These are phyloP conservation scores for Pinus albicaulis DNA, from an alignment of 75 land plant species.

Conservation along the genomic window DNA sequence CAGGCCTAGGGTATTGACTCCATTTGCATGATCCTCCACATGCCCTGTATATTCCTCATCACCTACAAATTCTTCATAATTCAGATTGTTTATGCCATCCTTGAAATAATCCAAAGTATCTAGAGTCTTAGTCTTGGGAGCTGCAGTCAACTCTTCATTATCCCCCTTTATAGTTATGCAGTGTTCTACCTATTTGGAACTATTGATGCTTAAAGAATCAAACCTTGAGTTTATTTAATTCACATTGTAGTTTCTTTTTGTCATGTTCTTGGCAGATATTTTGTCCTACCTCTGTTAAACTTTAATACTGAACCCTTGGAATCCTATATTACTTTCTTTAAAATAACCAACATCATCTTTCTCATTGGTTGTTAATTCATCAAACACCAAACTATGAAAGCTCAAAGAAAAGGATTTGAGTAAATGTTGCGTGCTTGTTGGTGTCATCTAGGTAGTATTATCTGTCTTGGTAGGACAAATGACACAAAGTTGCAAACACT, in stretches of 20 bases:
- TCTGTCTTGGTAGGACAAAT: neutral
- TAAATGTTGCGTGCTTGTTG: too few species aligned
- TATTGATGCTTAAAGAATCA: conserved; percentile 35
- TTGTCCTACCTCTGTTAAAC: neutral
- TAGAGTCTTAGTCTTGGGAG: neutral
- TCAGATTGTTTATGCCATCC: conserved; percentile 15
- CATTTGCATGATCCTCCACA: neutral
- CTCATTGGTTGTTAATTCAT: neutral
- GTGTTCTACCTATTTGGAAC: neutral
- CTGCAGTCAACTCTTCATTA: neutral
- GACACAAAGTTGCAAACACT: neutral
- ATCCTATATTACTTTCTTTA: neutral
- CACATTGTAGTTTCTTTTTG: conserved; percentile 3
- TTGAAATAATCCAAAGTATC: conserved; percentile 1
- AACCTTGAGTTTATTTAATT: conserved; percentile 33
- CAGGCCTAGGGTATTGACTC: neutral
- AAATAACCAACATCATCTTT: neutral
- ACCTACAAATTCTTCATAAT: neutral
- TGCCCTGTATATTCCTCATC: neutral
- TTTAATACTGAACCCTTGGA: neutral
- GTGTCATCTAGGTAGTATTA: neutral
- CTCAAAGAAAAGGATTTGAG: too few species aligned
- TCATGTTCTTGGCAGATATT: neutral
- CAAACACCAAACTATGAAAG: neutral
- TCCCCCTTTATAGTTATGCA: neutral